Base-by-base conservation (phyloP, 176 grass and related monocot genomes). In the Neostapfia colusana region DNA sequence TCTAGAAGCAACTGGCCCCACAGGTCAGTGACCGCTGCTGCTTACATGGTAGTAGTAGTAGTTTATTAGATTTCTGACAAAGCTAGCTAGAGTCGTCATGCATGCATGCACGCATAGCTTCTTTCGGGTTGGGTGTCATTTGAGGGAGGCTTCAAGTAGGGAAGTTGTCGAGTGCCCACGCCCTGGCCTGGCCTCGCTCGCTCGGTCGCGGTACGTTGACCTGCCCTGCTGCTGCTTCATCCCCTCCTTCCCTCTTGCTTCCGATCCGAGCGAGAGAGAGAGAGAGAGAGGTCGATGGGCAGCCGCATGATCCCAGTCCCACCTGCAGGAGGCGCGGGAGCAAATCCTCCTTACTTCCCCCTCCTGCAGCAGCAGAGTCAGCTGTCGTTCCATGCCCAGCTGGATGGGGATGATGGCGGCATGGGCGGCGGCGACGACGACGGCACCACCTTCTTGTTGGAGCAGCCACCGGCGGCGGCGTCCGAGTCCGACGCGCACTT, bases 91-190 rank as follows among this genome's bases (percentile, higher is more conserved):
- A 20, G n/a, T 18, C 25, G 7, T 70, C n/a, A 24, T 16, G 18
- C n/a, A 7, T 41, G 26, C 21, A 7, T 28, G 31, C 31, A 31
- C 3, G 31, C 31, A 31, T 31, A 31, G 3, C 31, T 31, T 31
- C 38, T 85, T 83, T 81, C 49, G 87, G 86, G 84, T 68, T 67
- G 62, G 89, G 91, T 86, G 24, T 38, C 74, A 98, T 79, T 84
- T 79, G 82, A 94, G 91, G 95, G 82, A 97, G 91, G 90, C 65
- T 79, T 57, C 75, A 94, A 81, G 85, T 84, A 92, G 91, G 91
- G 95, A 88, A 84, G 95, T 80, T 77, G 62, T 18, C 44, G 85
- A 83, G 74, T 80, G 65, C 43, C 37, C 73, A 45, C 31, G 31
- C n/a, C n/a, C n/a, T n/a, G n/a, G n/a, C 8, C 26, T n/a, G 10